A percentile compares a stretch with the other conserved stretches of the same genome.
phyloP scores from a whole-genome alignment of 176 grass and related monocot species.

The Carex cristatella region DNA sequence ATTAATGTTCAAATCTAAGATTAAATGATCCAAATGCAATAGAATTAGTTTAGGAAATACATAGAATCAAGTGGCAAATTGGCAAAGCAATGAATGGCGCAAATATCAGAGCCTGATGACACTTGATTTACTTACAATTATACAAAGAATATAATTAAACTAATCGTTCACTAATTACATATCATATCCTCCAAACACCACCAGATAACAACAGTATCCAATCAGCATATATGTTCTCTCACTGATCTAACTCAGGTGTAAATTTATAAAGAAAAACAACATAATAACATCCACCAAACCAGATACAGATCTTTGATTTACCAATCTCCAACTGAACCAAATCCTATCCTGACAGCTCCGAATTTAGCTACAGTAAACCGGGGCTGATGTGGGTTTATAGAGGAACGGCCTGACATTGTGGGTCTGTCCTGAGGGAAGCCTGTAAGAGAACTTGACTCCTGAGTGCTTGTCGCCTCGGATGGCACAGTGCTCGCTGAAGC shows the following conservation, averaged over 20 bases:
- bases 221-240: not conserved
- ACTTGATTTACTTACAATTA: not conserved
- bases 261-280: not conserved
- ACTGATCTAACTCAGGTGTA: not conserved
- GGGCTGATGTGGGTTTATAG: constrained; percentile 59
- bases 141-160: not conserved
- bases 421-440: constrained; percentile 47
- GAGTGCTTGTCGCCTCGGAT: constrained; percentile 71
- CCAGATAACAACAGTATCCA: not conserved
- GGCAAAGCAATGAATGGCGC: not conserved
- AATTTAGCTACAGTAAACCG: constrained; percentile 63
- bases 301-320: not conserved
- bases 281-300: not conserved
- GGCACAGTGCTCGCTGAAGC: constrained; percentile 65
- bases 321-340: not conserved
- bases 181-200: not conserved
- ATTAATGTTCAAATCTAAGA: not conserved
- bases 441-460: constrained; percentile 87
- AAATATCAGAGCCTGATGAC: not conserved
- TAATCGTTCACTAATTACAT: not conserved
- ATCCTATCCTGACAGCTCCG: not conserved
- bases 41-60: not conserved
- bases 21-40: not conserved
- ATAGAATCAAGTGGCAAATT: not conserved
- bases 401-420: constrained; percentile 76